phyloP scores from a whole-genome alignment of 2,329 filamentous ascomycete genomes.

The Cylindrodendrum hubeiense region DNA sequence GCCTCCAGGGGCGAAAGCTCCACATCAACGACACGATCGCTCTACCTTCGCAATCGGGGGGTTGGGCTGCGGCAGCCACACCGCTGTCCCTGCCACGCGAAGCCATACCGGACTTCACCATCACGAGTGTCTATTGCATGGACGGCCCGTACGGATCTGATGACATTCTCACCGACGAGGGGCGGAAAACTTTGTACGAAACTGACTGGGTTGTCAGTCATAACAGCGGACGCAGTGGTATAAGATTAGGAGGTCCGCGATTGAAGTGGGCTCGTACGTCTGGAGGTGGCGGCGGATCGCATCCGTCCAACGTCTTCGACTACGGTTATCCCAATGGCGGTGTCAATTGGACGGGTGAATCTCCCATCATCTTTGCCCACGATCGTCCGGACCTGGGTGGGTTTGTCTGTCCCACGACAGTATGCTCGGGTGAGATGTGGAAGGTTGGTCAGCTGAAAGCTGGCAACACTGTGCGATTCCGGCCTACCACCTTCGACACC shows the following conservation, averaged over 20 bases:
- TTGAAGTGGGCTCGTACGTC: constrained; percentile 69
- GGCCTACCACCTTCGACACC: background rate
- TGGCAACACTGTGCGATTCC: constrained; percentile 56
- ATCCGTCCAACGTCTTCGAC: constrained; percentile 63
- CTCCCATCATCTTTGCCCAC: constrained; percentile 69
- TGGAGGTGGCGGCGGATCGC: constrained; percentile 72
- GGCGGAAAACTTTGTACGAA: constrained; percentile 67
- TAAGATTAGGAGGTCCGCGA: constrained; percentile 69
- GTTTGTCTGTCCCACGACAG: constrained; percentile 67
- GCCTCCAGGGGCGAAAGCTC: constrained; percentile 69
- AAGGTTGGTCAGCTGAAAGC: constrained; percentile 72
- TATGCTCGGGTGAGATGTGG: constrained; percentile 70
- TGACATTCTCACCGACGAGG: constrained; percentile 54
- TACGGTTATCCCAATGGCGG: constrained; percentile 52
- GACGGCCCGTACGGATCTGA: constrained; percentile 48
- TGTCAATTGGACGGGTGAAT: constrained; percentile 72
- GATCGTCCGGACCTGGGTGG: constrained; percentile 73
- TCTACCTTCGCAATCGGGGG: background rate
- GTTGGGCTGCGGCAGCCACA: background rate
- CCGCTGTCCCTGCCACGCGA: constrained; percentile 13
- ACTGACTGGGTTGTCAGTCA: constrained; percentile 71
- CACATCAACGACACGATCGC: constrained; percentile 49
- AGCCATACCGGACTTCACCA: constrained; percentile 21
- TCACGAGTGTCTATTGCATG: constrained; percentile 39
- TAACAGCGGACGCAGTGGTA: constrained; percentile 70